Evolutionary conservation across 768 basidiomycete genomes (phyloP), one percentile per base, ranked within the genome.

Genomic region (Amanita molliuscula): DNA sequence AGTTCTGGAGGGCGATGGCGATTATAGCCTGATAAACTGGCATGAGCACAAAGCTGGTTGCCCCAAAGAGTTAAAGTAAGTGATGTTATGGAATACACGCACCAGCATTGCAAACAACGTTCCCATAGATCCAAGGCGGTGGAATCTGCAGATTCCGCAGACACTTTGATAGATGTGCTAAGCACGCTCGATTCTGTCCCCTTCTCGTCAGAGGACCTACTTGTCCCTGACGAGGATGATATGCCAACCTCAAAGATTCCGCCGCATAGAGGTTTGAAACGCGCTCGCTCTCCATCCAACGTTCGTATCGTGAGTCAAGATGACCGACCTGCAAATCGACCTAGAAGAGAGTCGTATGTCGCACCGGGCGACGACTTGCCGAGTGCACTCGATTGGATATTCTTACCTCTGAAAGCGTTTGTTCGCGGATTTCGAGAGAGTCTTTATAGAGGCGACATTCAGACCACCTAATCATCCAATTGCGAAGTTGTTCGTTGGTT

Each of bases 341-440:
- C 73, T 11, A 73, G 82, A 31, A 76, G 62, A 28, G 74, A 72
- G 46, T 62, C 59, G 0, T 76, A 77, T 61, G 59, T 62, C 37
- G 67, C 71, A 0, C 69, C 77, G 3, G 60, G 65, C 52, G 66
- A 60, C 53, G 75, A 78, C 25, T 60, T 68, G 5, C 73, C 76
- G n/a, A 67, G 67, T 38, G 54, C 72, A 29, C 58, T 79, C 47
- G 76, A 76, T 29, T 83, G 79, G 82, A 70, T 84, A 57, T 64
- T 77, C 62, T 66, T 76, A 35, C 82, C 83, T 4, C 69, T 84
- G 63, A 73, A 75, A 58, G 76, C 78, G 5, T 84, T 86, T 60
- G 69, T 80, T 48, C 74, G 76, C 54, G 83, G 82, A 16, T 84
- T 86, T 66, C 76, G 75, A 55, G 81, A 84, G 63, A 78, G 79